Conservation (phyloP, 1,139 yeast genomes). For the Kodamaea derodonti region DNA sequence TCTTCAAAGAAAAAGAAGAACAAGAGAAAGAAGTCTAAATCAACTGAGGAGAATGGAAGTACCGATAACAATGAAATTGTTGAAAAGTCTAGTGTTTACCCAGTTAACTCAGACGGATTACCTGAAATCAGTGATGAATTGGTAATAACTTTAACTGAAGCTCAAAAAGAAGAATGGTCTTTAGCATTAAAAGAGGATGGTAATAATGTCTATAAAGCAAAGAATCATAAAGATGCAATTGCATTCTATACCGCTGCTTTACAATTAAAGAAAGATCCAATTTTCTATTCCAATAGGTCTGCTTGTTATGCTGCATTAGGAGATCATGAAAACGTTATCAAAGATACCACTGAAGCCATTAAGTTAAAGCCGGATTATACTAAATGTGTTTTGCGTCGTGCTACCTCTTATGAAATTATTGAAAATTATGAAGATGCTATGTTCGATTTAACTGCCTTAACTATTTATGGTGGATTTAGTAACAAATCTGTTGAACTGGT, state of each 20-base stretch:
- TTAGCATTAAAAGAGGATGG: slow-evolving; percentile 85
- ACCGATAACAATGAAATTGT: slow-evolving; percentile 7
- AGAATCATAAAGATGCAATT: slow-evolving; percentile 70
- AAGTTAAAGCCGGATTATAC: slow-evolving; percentile 83
- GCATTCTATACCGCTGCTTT: slow-evolving; percentile 77
- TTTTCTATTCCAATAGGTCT: slow-evolving; percentile 88
- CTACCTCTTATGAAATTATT: slow-evolving; percentile 80
- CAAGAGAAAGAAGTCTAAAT: slow-evolving; percentile 29
- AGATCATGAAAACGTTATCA: slow-evolving; percentile 77
- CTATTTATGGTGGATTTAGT: slow-evolving; percentile 73
- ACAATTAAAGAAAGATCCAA: slow-evolving; percentile 71
- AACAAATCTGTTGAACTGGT: slow-evolving; percentile 75
- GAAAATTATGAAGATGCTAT: slow-evolving; percentile 81
- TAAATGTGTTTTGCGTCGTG: slow-evolving; percentile 69
- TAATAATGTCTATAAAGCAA: slow-evolving; percentile 69
- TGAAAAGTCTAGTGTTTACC: slow-evolving; percentile 27
- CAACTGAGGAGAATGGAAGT: slow-evolving; percentile 7
- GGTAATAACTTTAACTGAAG: slow-evolving; percentile 44
- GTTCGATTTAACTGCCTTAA: slow-evolving; percentile 85
- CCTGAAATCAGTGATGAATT: slow-evolving; percentile 51
- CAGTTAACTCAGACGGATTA: slow-evolving; percentile 50
- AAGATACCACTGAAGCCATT: slow-evolving; percentile 83
- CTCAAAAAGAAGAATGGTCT: slow-evolving; percentile 67
- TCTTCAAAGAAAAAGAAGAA: slow-evolving; percentile 35
- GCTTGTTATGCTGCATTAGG: slow-evolving; percentile 88